Percentiles rank a stretch among this genome's conserved stretches.
phyloP scores from a whole-genome alignment of 257 asterid genomes.

The Gentiana straminea region DNA sequence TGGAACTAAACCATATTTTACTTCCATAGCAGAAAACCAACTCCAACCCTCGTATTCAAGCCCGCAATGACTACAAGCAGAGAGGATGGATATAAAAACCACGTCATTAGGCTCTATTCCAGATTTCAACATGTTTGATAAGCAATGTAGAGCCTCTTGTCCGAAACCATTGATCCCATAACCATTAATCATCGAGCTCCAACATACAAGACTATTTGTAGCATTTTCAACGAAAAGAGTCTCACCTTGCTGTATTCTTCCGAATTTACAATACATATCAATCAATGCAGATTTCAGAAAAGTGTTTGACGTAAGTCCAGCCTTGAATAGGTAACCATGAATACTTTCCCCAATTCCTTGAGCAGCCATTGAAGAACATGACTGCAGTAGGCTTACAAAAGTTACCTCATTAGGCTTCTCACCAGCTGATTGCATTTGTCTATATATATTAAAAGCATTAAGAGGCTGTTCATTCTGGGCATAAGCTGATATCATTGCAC shows the following conservation, averaged over 20 bases:
- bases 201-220: slow-evolving; percentile 51
- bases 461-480: slow-evolving; percentile 35
- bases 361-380: slow-evolving; percentile 37
- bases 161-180: slow-evolving; percentile 68
- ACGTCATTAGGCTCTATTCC: slow-evolving; percentile 60
- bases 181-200: slow-evolving; percentile 95
- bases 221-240: slow-evolving; percentile 43
- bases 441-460: slow-evolving; percentile 33
- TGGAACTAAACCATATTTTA: slow-evolving; percentile 37
- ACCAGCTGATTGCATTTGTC: slow-evolving; percentile 42
- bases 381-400: slow-evolving; percentile 48
- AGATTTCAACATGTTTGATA: slow-evolving; percentile 41
- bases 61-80: slow-evolving; percentile 83
- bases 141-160: slow-evolving; percentile 57
- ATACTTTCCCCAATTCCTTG: slow-evolving; percentile 45
- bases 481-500: slow-evolving; percentile 53
- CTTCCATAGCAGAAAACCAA: slow-evolving; percentile 63
- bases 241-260: slow-evolving; percentile 41
- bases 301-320: slow-evolving; percentile 38
- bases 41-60: slow-evolving; percentile 84
- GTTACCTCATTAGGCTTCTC: slow-evolving; percentile 64
- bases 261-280: slow-evolving; percentile 69
- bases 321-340: slow-evolving; percentile 40
- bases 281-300: slow-evolving; percentile 46
- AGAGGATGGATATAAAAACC: slow-evolving; percentile 59